Evolutionary conservation across 805 yeast genomes (phyloP), one percentile per base, ranked within the genome.

Genomic region (Cyberlindnera sargentensis): DNA sequence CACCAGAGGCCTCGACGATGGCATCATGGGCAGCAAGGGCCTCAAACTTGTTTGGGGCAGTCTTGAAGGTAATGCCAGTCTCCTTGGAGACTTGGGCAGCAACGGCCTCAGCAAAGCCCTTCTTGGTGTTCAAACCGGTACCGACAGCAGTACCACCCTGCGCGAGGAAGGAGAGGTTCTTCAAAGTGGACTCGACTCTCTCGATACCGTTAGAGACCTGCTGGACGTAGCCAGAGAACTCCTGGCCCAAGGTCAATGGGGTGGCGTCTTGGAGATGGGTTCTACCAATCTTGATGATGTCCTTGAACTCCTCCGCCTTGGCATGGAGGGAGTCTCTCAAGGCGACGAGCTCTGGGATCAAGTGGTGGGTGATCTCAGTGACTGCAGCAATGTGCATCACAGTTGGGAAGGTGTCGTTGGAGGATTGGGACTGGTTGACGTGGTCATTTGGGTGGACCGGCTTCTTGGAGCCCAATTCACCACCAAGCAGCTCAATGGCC

Each of bases 61-160:
- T 88, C 68, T 74, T 69, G 74, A 93, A 93, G 48, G 82, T 81
- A 60, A 86, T 74, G 46, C 96, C 96, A 45, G 97, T 89, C 68
- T 87, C 78, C 55, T 78, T 76, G 47, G 95, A 66, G 37, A 93
- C 95, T 68, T 84, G 80, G 47, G 75, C 82, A 48, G 99, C 99
- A 55, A 93, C 80, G 56, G 84, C 80, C 57, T 72, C 82, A 58
- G 88, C 95, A 64, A 84, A 93, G 26, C 98, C 98, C 62, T 79
- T 77, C 64, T 70, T 82, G 69, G 98, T 91, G 80, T 93, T 93
- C 58, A 93, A 78, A 53, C 99, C 99, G 44, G 99, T 93, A 58
- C 99, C 99, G 44, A 93, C 99, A 49, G 99, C 99, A 50, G 99
- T 93, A 72, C 99, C 99, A 73, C 99, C 99, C 75, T 93, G 99